Percentiles rank a stretch among this genome's conserved stretches.
phyloP scores from a whole-genome alignment of 257 asterid genomes.

The Phtheirospermum japonicum region DNA sequence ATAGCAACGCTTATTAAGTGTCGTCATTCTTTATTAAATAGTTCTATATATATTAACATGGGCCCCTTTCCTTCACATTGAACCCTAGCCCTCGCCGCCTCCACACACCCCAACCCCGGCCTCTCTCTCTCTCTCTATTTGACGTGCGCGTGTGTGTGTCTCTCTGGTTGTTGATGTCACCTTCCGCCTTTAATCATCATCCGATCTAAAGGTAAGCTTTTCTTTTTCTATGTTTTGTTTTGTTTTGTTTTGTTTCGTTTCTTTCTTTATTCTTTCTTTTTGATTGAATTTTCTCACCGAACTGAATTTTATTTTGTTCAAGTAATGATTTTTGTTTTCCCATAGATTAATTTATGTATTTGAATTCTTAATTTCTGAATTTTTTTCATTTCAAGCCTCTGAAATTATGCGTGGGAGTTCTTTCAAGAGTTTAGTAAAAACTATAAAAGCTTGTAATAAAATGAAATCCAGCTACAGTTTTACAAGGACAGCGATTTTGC shows the following conservation, averaged over 20 bases:
- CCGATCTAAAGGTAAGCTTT: background rate
- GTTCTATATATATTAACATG: background rate
- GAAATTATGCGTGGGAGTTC: background rate
- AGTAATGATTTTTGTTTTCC: background rate
- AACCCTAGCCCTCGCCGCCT: constrained; percentile 1
- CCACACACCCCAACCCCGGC: background rate
- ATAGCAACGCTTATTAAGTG: background rate
- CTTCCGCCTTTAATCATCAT: background rate
- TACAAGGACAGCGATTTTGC: too few relatives aligned
- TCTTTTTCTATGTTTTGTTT: background rate
- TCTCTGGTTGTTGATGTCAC: background rate
- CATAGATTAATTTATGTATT: background rate
- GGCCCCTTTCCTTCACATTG: background rate
- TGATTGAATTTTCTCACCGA: background rate
- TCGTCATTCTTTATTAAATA: too few relatives aligned
- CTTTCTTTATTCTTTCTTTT: background rate
- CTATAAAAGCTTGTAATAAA: too few relatives aligned
- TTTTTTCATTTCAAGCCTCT: background rate
- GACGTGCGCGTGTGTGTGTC: background rate
- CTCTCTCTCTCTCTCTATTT: background rate
- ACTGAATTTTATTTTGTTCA: background rate
- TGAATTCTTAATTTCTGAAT: too few relatives aligned
- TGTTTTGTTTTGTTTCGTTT: too few relatives aligned
- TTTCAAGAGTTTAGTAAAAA: too few relatives aligned
- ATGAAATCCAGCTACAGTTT: too few relatives aligned